Evolutionary conservation across 2,329 filamentous ascomycete genomes (phyloP).

Genomic region (Trichophyton rubrum): DNA sequence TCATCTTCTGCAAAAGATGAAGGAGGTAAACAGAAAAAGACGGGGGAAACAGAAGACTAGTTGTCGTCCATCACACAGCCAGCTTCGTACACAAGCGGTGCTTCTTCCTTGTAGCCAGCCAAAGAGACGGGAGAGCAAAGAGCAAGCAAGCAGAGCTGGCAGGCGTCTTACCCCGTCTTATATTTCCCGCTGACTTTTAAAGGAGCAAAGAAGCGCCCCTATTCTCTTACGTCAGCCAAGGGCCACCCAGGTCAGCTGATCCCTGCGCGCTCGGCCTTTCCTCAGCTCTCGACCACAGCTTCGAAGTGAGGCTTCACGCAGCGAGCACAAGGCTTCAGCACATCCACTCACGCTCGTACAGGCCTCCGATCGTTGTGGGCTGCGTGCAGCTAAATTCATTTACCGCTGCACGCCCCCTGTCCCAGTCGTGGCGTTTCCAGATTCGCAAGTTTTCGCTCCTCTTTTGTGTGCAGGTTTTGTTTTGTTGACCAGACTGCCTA

Average conservation of each 20-base stretch:
- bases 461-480: neutral
- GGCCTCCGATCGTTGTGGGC: neutral
- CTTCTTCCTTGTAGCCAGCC: neutral
- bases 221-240: neutral
- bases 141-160: neutral
- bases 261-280: neutral
- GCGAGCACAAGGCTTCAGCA: neutral
- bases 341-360: constrained; percentile 3
- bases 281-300: neutral
- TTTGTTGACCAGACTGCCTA: neutral
- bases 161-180: neutral
- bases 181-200: neutral
- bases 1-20: constrained; percentile 1
- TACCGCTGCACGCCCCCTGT: neutral
- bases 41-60: neutral
- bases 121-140: neutral
- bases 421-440: neutral
- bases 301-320: constrained; percentile 2
- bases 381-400: neutral
- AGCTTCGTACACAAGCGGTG: neutral
- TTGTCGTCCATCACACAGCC: neutral
- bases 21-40: neutral
- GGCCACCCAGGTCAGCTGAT: neutral
- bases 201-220: neutral
- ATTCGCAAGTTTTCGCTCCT: neutral